Conservation (phyloP, 805 yeast species). For the Saccharomycopsis sp. region DNA sequence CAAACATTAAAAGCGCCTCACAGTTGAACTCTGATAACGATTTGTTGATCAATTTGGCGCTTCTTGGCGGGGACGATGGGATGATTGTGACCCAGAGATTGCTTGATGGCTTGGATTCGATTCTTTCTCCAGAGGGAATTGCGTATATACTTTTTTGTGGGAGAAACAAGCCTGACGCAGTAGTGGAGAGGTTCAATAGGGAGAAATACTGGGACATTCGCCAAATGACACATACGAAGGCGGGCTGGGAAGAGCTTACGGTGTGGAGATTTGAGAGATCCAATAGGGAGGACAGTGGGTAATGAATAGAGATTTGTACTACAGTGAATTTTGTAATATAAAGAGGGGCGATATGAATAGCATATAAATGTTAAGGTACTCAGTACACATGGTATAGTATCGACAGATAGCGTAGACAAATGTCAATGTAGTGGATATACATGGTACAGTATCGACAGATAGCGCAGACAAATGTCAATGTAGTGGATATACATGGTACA, state of each 20-base stretch:
- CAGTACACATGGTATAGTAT: too few species aligned
- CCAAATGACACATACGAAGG: conserved; percentile 60
- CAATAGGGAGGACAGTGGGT: too few species aligned
- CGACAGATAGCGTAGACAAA: too few species aligned
- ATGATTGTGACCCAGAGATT: conserved; percentile 76
- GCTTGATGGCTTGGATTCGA: conserved; percentile 44
- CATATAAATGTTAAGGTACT: too few species aligned
- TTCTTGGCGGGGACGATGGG: conserved; percentile 85
- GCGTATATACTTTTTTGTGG: conserved; percentile 93
- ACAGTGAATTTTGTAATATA: too few species aligned
- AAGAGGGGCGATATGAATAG: too few species aligned
- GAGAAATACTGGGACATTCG: conserved; percentile 46
- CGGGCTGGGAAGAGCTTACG: conserved; percentile 92
- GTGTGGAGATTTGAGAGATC: conserved; percentile 57
- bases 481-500: too few species aligned
- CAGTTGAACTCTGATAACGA: conserved; percentile 35
- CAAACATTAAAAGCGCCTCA: conserved; percentile 27
- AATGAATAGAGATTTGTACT: too few species aligned
- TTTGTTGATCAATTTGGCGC: conserved; percentile 82
- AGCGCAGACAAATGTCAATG: too few species aligned
- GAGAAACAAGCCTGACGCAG: conserved; percentile 68
- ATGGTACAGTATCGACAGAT: too few species aligned
- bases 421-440: too few species aligned
- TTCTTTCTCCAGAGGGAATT: conserved; percentile 53
- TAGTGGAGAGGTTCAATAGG: conserved; percentile 40